These are phyloP conservation scores for Psilocybe mexicana DNA, from an alignment of 1,284 basidiomycete species.

Conservation along the genomic window DNA sequence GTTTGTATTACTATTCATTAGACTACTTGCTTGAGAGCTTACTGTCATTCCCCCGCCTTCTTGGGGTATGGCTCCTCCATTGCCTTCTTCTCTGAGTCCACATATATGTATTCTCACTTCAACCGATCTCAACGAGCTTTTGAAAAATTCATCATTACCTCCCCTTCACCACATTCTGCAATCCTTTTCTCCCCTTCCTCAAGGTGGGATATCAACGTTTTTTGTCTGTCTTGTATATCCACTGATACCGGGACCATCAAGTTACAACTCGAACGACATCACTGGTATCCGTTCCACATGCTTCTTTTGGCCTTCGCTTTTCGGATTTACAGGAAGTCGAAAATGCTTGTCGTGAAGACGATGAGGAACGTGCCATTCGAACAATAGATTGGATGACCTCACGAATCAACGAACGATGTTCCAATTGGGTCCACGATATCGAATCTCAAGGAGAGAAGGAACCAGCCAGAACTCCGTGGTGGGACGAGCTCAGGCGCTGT, in stretches of 20 bases:
- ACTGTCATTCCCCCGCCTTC: slow-evolving; percentile 1
- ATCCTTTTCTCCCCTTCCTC: slow-evolving; percentile 80
- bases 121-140: slow-evolving; percentile 62
- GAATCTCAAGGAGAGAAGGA: slow-evolving; percentile 44
- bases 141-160: slow-evolving; percentile 60
- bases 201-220: slow-evolving; percentile 48
- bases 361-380: slow-evolving; percentile 71
- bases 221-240: slow-evolving; percentile 1
- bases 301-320: slow-evolving; percentile 72
- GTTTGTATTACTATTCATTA: not conserved
- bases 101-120: slow-evolving; percentile 75
- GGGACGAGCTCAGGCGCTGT: slow-evolving; percentile 77
- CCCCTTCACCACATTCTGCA: slow-evolving; percentile 71
- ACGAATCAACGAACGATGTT: slow-evolving; percentile 59
- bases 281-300: slow-evolving; percentile 66
- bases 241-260: slow-evolving; percentile 31
- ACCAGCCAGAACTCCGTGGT: slow-evolving; percentile 67
- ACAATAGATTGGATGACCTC: slow-evolving; percentile 80
- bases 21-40: not conserved
- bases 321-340: slow-evolving; percentile 73
- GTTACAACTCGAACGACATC: slow-evolving; percentile 77
- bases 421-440: slow-evolving; percentile 67
- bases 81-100: slow-evolving; percentile 75
- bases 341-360: slow-evolving; percentile 68
- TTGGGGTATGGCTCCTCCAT: slow-evolving; percentile 16